Base-by-base conservation (phyloP, 305 asterid species). In the Caryopteris hybrid region DNA sequence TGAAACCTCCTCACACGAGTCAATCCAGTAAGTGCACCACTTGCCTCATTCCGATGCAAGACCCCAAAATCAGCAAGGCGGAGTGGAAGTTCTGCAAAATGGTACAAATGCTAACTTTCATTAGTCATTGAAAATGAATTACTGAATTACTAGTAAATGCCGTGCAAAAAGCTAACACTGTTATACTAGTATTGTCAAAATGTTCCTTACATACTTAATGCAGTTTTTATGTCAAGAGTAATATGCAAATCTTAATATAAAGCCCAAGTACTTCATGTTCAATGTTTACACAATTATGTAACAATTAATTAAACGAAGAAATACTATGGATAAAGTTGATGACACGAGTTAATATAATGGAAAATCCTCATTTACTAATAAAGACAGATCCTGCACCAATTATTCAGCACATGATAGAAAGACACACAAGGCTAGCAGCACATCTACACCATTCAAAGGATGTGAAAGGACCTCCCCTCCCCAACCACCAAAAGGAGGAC, bases 51-150 rank as follows among this genome's bases (percentile, higher is more conserved):
- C 52, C 99, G 89, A 78, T 91, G 99, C 86, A 91, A 78, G 60
- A 88, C 97, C 43, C 99, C 99, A 73, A 93, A 93, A 79, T 93
- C 99, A 69, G 97, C 99, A 68, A 89, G 75, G 69, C 98, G 96
- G 62, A 94, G 90, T 3, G 99, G 99, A 55, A 95, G 92, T 68
- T 95, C 99, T 95, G 94, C 77, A 79, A 70, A 45, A 58, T 53
- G 39, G 64, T 48, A 33, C 27, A 68, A 46, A 42, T 53, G 70
- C 58, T 72, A 76, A 38, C 57, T 43, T 57, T 23, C 18, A 12
- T 9, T 41, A 25, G 53, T 42, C 47, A 62, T 21, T n/a, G 34
- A 66, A 58, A 46, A 62, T 39, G 61, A 54, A 54, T 14, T 23
- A 45, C 36, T 8, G n/a, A n/a, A n/a, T 1, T 29, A 29, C 34